Conservation (phyloP, 192 early-diverging fungal genomes). For the Thoreauomyces humboldtii region DNA sequence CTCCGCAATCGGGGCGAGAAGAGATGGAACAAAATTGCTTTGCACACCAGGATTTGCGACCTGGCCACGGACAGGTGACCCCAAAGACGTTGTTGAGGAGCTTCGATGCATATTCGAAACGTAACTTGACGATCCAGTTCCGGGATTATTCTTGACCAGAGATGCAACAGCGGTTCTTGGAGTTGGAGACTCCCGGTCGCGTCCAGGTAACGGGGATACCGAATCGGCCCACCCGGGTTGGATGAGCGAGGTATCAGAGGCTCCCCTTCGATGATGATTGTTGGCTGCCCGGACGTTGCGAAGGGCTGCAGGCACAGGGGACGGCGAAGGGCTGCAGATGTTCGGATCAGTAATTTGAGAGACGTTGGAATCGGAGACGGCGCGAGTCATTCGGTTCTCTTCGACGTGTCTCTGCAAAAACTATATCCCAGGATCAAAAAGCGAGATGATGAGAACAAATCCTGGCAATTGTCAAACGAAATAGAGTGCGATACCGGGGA, state of each 20-base stretch:
- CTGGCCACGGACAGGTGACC: neutral
- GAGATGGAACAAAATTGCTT: too few relatives aligned
- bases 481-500: neutral
- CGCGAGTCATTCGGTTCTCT: conserved; percentile 4
- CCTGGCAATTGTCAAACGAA: too few relatives aligned
- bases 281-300: neutral
- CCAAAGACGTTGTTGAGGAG: conserved; percentile 12
- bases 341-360: conserved; percentile 8
- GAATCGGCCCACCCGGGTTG: neutral
- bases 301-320: neutral
- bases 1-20: neutral
- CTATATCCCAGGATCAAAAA: too few relatives aligned
- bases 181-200: neutral
- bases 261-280: conserved; percentile 16
- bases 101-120: conserved; percentile 21
- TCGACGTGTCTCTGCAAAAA: neutral
- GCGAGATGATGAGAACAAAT: too few relatives aligned
- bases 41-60: neutral
- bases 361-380: neutral
- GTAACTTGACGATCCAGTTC: too few relatives aligned
- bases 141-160: too few relatives aligned
- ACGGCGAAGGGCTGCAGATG: conserved; percentile 2
- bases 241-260: conserved; percentile 3
- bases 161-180: conserved; percentile 1
- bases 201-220: neutral